A percentile compares a stretch with the other conserved stretches of the same genome.
These are phyloP conservation scores for Drechslerella dactyloides DNA, from an alignment of 2,329 filamentous ascomycete species.

Conservation along the genomic window DNA sequence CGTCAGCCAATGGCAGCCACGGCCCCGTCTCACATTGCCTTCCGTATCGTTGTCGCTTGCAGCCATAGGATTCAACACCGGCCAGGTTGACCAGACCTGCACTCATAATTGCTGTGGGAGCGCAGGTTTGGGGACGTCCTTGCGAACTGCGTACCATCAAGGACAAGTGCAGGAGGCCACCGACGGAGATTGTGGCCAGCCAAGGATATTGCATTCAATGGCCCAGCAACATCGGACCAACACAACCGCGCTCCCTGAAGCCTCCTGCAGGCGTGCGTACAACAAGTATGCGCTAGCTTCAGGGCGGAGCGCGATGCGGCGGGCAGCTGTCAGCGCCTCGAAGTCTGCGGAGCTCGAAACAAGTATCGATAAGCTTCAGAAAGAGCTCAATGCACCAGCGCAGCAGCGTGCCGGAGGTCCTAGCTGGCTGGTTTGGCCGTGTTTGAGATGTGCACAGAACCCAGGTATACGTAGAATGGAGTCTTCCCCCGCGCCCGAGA, in stretches of 20 bases:
- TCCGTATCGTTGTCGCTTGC: slow-evolving; percentile 15
- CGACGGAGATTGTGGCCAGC: too few species aligned
- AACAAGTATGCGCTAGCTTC: too few species aligned
- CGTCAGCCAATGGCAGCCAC: slow-evolving; percentile 26
- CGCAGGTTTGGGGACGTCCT: not conserved
- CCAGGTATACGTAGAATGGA: too few species aligned
- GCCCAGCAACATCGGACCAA: too few species aligned
- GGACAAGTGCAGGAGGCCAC: too few species aligned
- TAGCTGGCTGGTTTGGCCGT: slow-evolving; percentile 4
- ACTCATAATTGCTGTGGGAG: too few species aligned
- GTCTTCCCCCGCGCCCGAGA: not conserved
- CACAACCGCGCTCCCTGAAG: too few species aligned
- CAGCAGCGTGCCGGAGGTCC: too few species aligned
- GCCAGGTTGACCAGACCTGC: not conserved
- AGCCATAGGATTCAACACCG: slow-evolving; percentile 38
- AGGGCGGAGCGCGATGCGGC: not conserved
- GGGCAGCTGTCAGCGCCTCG: slow-evolving; percentile 7
- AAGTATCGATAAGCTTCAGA: slow-evolving; percentile 4
- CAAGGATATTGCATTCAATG: too few species aligned
- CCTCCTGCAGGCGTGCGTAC: too few species aligned
- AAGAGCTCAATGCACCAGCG: not conserved
- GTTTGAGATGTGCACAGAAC: not conserved
- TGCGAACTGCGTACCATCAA: too few species aligned
- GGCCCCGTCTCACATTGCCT: slow-evolving; percentile 43
- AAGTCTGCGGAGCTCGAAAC: not conserved